Percentiles rank a stretch among this genome's conserved stretches.
These are phyloP conservation scores for Ilex aquifolium DNA, from an alignment of 257 asterid species.

Conservation along the genomic window DNA sequence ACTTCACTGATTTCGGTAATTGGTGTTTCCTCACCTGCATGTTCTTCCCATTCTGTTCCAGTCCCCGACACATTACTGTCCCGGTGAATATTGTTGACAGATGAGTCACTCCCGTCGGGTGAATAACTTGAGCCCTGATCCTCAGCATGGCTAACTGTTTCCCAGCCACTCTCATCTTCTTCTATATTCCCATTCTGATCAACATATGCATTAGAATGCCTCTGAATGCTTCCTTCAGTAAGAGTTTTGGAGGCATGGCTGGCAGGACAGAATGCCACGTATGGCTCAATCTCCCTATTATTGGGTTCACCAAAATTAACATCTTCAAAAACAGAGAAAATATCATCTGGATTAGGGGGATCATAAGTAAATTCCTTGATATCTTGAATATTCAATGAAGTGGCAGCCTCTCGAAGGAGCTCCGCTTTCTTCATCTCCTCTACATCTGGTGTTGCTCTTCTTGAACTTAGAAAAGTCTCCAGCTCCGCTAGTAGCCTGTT, in stretches of 20 bases:
- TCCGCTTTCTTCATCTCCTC: conserved; percentile 40
- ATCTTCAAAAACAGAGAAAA: conserved; percentile 45
- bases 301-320: conserved; percentile 36
- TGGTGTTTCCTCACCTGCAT: conserved; percentile 34
- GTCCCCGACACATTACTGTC: conserved; percentile 31
- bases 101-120: conserved; percentile 48
- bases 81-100: conserved; percentile 25
- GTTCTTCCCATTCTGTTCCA: conserved; percentile 31
- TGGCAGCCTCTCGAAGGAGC: conserved; percentile 35
- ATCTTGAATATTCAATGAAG: conserved; percentile 43
- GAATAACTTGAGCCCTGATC: conserved; percentile 60
- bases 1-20: conserved; percentile 39
- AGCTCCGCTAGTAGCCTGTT: conserved; percentile 27
- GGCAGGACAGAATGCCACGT: conserved; percentile 31
- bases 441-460: conserved; percentile 11
- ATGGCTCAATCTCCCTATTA: conserved; percentile 30
- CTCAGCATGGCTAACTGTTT: conserved; percentile 63
- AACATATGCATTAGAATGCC: conserved; percentile 23
- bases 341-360: conserved; percentile 46
- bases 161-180: conserved; percentile 72
- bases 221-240: conserved; percentile 23
- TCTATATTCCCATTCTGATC: conserved; percentile 41
- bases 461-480: conserved; percentile 28
- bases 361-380: conserved; percentile 45
- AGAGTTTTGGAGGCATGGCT: conserved; percentile 37